Evolutionary conservation across 306 rosid species (phyloP).

Genomic region (Lagenaria siceraria): DNA sequence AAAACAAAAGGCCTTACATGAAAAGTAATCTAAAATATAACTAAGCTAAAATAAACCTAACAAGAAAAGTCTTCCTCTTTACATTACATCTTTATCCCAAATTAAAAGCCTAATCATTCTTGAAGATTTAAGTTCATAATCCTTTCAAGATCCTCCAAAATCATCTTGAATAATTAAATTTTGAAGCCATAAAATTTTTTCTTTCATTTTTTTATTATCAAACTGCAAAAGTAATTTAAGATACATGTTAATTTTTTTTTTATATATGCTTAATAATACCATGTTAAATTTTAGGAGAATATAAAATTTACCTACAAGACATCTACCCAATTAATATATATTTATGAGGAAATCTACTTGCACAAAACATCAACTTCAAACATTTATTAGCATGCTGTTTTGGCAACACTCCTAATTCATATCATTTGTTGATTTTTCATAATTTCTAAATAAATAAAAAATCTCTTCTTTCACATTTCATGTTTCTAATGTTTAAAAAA

Average conservation of each 20-base stretch:
- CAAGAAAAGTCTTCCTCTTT: background rate
- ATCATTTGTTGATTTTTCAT: no score
- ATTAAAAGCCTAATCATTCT: no score
- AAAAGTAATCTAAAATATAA: background rate
- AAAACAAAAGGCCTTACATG: no score
- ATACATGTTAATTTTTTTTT: background rate
- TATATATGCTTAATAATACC: no score
- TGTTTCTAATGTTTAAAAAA: background rate
- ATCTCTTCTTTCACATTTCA: background rate
- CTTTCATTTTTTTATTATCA: background rate
- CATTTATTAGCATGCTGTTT: no score
- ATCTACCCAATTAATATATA: no score
- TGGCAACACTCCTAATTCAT: no score
- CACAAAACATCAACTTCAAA: no score
- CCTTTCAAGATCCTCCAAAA: no score
- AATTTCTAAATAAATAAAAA: background rate
- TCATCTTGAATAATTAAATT: background rate
- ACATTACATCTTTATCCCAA: background rate
- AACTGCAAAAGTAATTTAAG: background rate
- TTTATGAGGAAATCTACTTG: no score
- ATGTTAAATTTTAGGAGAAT: background rate
- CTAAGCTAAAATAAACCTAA: background rate
- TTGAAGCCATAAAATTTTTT: background rate
- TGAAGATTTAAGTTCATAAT: no score
- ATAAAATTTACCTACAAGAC: no score